A percentile compares a stretch with the other conserved stretches of the same genome.
Evolutionary conservation across 495 filamentous ascomycete genomes (phyloP).

Genomic region (Penicillium coprophilum): DNA sequence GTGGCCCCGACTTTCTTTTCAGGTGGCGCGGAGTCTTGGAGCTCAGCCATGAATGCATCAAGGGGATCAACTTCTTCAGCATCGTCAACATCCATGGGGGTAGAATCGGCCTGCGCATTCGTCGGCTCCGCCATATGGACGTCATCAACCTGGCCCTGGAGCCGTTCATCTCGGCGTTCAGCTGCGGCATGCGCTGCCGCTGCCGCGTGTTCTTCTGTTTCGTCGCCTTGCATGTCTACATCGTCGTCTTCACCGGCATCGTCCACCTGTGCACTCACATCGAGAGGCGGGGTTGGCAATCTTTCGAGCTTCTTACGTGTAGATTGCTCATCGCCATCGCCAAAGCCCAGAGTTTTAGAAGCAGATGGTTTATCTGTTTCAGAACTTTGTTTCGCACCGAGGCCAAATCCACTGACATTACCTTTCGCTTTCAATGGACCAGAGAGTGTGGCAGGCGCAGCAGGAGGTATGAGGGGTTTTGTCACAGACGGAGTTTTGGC

Average conservation of each 20-base stretch:
- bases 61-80: conserved; percentile 87
- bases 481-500: conserved; percentile 50
- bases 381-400: conserved; percentile 60
- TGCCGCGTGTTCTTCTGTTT: conserved; percentile 81
- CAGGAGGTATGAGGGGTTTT: conserved; percentile 39
- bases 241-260: conserved; percentile 69
- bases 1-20: conserved; percentile 42
- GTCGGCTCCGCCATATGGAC: conserved; percentile 44
- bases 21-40: conserved; percentile 55
- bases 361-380: conserved; percentile 66
- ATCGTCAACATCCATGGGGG: conserved; percentile 39
- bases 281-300: conserved; percentile 71
- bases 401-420: conserved; percentile 81
- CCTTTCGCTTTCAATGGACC: conserved; percentile 57
- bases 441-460: conserved; percentile 46
- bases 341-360: conserved; percentile 77
- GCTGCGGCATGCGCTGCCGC: conserved; percentile 80
- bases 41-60: conserved; percentile 91
- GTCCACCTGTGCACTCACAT: conserved; percentile 58
- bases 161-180: conserved; percentile 69
- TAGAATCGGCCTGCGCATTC: conserved; percentile 34
- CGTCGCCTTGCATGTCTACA: conserved; percentile 70
- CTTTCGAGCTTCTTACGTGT: conserved; percentile 83
- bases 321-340: conserved; percentile 85
- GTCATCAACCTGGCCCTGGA: conserved; percentile 54